Conservation (phyloP, 192 early-diverging fungal genomes). For the Coemansia sp. region DNA sequence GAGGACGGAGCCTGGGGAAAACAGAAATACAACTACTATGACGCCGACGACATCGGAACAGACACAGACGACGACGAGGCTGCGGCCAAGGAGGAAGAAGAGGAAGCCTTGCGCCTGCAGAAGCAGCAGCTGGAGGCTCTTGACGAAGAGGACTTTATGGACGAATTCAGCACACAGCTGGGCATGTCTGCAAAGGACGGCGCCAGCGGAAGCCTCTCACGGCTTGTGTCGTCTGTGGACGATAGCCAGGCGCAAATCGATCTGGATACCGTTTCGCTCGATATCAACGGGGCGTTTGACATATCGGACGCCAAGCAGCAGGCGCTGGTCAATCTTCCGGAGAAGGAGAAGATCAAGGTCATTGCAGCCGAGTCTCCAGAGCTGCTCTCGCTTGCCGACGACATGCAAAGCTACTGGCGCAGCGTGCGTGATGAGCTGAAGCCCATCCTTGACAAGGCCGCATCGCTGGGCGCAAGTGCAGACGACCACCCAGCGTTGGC, state of each 20-base stretch:
- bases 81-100: conserved; percentile 76
- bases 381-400: conserved; percentile 64
- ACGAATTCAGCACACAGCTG: conserved; percentile 59
- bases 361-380: conserved; percentile 75
- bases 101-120: conserved; percentile 85
- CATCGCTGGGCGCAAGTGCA: conserved; percentile 23
- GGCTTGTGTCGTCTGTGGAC: conserved; percentile 30
- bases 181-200: conserved; percentile 37
- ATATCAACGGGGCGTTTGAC: conserved; percentile 22
- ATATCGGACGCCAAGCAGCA: conserved; percentile 37
- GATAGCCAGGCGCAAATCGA: conserved; percentile 28
- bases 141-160: conserved; percentile 87
- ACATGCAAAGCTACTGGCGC: conserved; percentile 42
- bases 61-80: conserved; percentile 71
- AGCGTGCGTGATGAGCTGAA: conserved; percentile 35
- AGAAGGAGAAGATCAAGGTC: conserved; percentile 62
- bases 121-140: conserved; percentile 72
- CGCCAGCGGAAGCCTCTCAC: conserved; percentile 14
- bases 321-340: conserved; percentile 57
- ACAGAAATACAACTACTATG: conserved; percentile 75
- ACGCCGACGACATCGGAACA: conserved; percentile 75
- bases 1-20: conserved; percentile 80
- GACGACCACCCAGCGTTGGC: conserved; percentile 51
- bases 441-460: conserved; percentile 32
- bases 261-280: conserved; percentile 22